Conservation (phyloP, 208 protist genomes). For the Blechomonas ayalai region DNA sequence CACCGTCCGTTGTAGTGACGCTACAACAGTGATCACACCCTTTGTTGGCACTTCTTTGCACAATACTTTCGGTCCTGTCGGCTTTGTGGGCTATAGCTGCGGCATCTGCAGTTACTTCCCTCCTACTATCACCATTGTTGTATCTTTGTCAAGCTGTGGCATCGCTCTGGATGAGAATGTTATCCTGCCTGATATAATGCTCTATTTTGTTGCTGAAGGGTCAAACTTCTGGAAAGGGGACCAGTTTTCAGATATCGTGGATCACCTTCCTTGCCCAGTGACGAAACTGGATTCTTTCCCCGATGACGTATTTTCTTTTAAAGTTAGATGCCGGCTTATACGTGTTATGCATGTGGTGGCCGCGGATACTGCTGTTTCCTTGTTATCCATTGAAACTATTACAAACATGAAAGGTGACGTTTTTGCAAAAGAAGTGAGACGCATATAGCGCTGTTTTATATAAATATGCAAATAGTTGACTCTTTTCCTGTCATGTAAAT, state of each 20-base stretch:
- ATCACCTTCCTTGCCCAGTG: constrained; percentile 11
- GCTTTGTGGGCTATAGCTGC: constrained; percentile 15
- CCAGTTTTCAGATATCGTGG: constrained; percentile 10
- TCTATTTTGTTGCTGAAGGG: constrained; percentile 14
- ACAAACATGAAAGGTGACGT: too few relatives aligned
- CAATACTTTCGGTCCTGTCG: constrained; percentile 18
- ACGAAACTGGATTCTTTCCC: neutral
- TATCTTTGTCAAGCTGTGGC: constrained; percentile 3
- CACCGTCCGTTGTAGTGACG: neutral
- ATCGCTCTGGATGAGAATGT: constrained; percentile 16
- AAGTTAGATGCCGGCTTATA: constrained; percentile 4
- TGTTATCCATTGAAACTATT: constrained; percentile 2
- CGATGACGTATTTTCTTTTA: neutral
- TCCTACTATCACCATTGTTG: constrained; percentile 11
- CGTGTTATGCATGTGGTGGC: neutral
- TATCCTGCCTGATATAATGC: constrained; percentile 9
- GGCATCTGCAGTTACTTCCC: constrained; percentile 17
- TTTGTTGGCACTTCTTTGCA: constrained; percentile 25
- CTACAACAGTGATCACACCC: constrained; percentile 6
- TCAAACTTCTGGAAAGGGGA: constrained; percentile 9
- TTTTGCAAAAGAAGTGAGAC: too few relatives aligned
- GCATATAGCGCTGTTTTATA: too few relatives aligned
- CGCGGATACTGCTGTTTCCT: neutral
- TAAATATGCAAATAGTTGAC: too few relatives aligned
- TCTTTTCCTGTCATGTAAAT: too few relatives aligned